phyloP scores from a whole-genome alignment of 768 basidiomycete species.

The Myochromella boudieri region DNA sequence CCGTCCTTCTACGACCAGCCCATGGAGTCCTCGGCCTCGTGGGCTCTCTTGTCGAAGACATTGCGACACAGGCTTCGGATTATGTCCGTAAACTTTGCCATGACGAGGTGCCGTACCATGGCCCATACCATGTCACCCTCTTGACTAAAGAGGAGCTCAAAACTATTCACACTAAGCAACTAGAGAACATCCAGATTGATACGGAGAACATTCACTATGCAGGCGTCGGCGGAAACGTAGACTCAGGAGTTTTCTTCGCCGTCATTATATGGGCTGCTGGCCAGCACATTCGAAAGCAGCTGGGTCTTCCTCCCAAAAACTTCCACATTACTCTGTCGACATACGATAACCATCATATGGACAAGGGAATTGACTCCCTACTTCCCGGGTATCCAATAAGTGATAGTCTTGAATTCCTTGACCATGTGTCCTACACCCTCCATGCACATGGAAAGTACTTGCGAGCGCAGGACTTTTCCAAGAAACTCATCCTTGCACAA shows the following conservation, averaged over 20 bases:
- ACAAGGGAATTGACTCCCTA: slow-evolving; percentile 48
- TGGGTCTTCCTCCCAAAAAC: slow-evolving; percentile 50
- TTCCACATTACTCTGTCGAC: slow-evolving; percentile 53
- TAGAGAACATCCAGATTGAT: slow-evolving; percentile 24
- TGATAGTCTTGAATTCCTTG: slow-evolving; percentile 35
- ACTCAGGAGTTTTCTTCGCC: slow-evolving; percentile 39
- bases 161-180: slow-evolving; percentile 19
- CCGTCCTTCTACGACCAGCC: slow-evolving; percentile 10
- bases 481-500: slow-evolving; percentile 27
- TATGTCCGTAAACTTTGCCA: neutral
- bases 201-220: slow-evolving; percentile 30
- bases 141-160: slow-evolving; percentile 40
- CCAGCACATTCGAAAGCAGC: slow-evolving; percentile 46
- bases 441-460: slow-evolving; percentile 35
- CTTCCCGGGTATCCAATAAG: slow-evolving; percentile 32
- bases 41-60: slow-evolving; percentile 17
- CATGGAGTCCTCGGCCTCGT: slow-evolving; percentile 20
- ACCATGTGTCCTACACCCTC: slow-evolving; percentile 48
- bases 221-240: slow-evolving; percentile 39
- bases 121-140: slow-evolving; percentile 39
- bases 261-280: slow-evolving; percentile 58
- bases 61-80: slow-evolving; percentile 15
- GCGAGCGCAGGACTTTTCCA: slow-evolving; percentile 32
- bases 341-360: slow-evolving; percentile 39
- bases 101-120: slow-evolving; percentile 1